Evolutionary conservation across 1,284 basidiomycete genomes (phyloP).

Genomic region (Pseudozyma hubeiensis): DNA sequence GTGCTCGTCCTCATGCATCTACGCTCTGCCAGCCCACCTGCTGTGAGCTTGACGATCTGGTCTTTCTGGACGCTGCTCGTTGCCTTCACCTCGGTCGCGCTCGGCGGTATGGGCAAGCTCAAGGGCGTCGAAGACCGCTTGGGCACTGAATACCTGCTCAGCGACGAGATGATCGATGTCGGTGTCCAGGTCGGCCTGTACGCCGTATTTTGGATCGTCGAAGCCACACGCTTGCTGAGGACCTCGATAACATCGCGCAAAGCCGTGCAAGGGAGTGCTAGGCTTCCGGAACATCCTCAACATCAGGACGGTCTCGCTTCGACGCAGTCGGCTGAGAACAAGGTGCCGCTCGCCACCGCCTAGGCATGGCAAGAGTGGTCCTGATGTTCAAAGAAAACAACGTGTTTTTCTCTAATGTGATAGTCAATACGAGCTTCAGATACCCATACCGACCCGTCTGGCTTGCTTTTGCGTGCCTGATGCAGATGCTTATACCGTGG

Average conservation of each 20-base stretch:
- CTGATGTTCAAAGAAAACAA: too few species aligned
- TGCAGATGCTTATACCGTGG: too few species aligned
- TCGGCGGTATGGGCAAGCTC: slow-evolving; percentile 36
- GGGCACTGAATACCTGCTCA: slow-evolving; percentile 47
- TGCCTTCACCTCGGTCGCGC: slow-evolving; percentile 44
- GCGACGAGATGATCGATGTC: slow-evolving; percentile 54
- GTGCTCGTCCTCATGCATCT: slow-evolving; percentile 47
- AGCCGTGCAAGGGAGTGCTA: slow-evolving; percentile 7
- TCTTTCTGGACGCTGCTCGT: slow-evolving; percentile 44
- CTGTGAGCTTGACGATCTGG: slow-evolving; percentile 27
- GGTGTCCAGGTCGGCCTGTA: slow-evolving; percentile 50
- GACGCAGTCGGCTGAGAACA: slow-evolving; percentile 17
- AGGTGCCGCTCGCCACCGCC: not conserved
- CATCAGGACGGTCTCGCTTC: slow-evolving; percentile 10
- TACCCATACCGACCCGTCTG: too few species aligned
- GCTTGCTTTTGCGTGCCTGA: too few species aligned
- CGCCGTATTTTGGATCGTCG: slow-evolving; percentile 38
- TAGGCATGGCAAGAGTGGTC: not conserved
- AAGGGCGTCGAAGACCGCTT: slow-evolving; percentile 35
- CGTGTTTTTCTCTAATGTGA: too few species aligned
- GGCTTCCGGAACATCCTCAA: slow-evolving; percentile 7
- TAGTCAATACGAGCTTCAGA: too few species aligned
- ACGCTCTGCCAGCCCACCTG: slow-evolving; percentile 2
- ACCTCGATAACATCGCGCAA: not conserved
- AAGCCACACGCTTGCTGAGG: slow-evolving; percentile 16